Conservation (phyloP, 1,284 basidiomycete species). For the Athelia psychrophila region DNA sequence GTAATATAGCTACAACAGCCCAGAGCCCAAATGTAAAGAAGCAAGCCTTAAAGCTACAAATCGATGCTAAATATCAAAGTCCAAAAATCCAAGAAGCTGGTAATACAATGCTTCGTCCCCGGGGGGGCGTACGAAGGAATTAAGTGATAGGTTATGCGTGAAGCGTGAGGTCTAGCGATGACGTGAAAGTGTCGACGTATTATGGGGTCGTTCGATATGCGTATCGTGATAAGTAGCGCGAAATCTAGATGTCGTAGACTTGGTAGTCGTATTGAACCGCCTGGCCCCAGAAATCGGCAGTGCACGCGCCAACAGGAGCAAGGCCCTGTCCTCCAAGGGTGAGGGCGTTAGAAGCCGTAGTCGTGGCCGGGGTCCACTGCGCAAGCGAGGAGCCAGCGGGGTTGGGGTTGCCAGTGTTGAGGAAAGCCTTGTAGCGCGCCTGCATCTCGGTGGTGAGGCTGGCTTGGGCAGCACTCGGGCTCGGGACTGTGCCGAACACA, state of each 20-base stretch:
- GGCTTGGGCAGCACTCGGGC: slow-evolving; percentile 53
- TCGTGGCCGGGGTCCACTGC: slow-evolving; percentile 50
- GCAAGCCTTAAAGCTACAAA: neutral
- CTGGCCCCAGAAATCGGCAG: slow-evolving; percentile 62
- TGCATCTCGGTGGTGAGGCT: slow-evolving; percentile 64
- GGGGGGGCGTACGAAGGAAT: neutral
- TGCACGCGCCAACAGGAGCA: slow-evolving; percentile 54
- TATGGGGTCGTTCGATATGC: too few species aligned
- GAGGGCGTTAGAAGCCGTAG: slow-evolving; percentile 47
- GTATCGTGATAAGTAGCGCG: neutral
- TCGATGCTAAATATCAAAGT: neutral
- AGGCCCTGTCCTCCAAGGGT: slow-evolving; percentile 53
- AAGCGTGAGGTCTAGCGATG: neutral
- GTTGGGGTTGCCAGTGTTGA: slow-evolving; percentile 60
- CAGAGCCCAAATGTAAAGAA: neutral
- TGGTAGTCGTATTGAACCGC: slow-evolving; percentile 70
- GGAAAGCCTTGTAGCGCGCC: slow-evolving; percentile 64
- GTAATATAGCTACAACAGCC: neutral
- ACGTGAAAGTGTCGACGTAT: too few species aligned
- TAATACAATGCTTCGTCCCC: neutral
- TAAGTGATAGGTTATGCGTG: neutral
- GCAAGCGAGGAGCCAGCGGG: slow-evolving; percentile 30
- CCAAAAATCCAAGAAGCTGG: neutral
- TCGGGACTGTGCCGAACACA: slow-evolving; percentile 68
- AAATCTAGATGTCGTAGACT: slow-evolving; percentile 45